phyloP scores from a whole-genome alignment of 2,329 filamentous ascomycete species.

The Colletotrichum sp. region DNA sequence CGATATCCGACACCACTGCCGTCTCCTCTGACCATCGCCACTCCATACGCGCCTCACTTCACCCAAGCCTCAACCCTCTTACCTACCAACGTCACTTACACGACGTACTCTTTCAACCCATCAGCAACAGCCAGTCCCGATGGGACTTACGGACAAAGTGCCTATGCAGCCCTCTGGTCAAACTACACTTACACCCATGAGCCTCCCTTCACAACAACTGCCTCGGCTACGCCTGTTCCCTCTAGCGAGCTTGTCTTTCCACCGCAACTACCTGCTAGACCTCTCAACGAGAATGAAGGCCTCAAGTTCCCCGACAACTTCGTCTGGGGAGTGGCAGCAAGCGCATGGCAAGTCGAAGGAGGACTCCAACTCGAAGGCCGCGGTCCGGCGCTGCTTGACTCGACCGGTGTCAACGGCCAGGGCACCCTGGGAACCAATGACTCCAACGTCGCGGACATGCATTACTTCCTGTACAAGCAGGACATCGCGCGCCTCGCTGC shows the following conservation, averaged over 20 bases:
- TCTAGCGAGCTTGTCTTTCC: constrained; percentile 48
- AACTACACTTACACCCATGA: constrained; percentile 46
- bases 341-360: constrained; percentile 51
- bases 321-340: constrained; percentile 51
- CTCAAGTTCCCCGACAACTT: constrained; percentile 56
- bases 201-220: constrained; percentile 49
- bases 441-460: constrained; percentile 47
- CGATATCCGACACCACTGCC: not conserved
- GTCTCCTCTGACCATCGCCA: not conserved
- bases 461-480: constrained; percentile 62
- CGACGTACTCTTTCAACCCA: not conserved
- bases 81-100: not conserved
- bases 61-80: not conserved
- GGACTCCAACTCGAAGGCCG: constrained; percentile 49
- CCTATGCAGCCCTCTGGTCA: constrained; percentile 37
- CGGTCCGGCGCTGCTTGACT: constrained; percentile 46
- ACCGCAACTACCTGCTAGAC: constrained; percentile 48
- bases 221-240: constrained; percentile 58
- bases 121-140: constrained; percentile 2
- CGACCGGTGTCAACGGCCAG: constrained; percentile 31
- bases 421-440: constrained; percentile 25
- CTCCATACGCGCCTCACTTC: not conserved
- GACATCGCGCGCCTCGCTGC: constrained; percentile 57
- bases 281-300: constrained; percentile 54
- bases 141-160: constrained; percentile 33